A percentile compares a stretch with the other conserved stretches of the same genome.
Conservation (phyloP, 305 asterid species). For the Rubia tinctorum region DNA sequence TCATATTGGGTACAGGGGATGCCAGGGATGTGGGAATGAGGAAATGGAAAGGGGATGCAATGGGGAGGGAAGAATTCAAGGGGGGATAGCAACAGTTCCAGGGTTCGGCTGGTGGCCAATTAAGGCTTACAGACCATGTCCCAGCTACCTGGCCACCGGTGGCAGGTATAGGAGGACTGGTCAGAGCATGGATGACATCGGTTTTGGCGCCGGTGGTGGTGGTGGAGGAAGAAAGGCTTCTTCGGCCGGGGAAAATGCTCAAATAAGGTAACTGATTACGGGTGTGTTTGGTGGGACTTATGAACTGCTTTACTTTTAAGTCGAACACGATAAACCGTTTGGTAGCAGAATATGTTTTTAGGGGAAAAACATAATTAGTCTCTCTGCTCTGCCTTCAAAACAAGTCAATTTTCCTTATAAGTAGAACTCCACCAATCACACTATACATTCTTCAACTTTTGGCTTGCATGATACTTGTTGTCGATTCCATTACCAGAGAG, state of each 20-base stretch:
- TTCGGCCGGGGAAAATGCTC: constrained; percentile 18
- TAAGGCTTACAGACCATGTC: constrained; percentile 92
- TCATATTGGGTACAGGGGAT: constrained; percentile 41
- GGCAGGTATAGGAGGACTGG: constrained; percentile 76
- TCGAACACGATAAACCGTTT: too few species aligned
- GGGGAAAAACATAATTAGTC: too few species aligned
- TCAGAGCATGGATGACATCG: constrained; percentile 93
- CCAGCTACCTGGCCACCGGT: constrained; percentile 80
- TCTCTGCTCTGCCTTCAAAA: too few species aligned
- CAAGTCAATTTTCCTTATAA: too few species aligned
- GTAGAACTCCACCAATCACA: too few species aligned
- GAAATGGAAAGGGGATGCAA: constrained; percentile 80
- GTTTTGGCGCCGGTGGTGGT: constrained; percentile 60
- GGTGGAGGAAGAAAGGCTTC: constrained; percentile 23
- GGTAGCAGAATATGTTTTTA: too few species aligned
- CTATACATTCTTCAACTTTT: neutral
- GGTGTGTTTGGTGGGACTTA: too few species aligned
- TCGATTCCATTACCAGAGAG: too few species aligned
- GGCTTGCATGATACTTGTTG: neutral
- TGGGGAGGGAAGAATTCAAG: constrained; percentile 95
- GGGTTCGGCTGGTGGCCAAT: constrained; percentile 99
- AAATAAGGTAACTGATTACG: constrained; percentile 37
- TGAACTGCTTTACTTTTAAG: too few species aligned
- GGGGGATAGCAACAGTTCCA: constrained; percentile 87
- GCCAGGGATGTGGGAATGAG: constrained; percentile 74